These are phyloP conservation scores for Picea abies DNA, from an alignment of 83 land plant genomes.

Conservation along the genomic window DNA sequence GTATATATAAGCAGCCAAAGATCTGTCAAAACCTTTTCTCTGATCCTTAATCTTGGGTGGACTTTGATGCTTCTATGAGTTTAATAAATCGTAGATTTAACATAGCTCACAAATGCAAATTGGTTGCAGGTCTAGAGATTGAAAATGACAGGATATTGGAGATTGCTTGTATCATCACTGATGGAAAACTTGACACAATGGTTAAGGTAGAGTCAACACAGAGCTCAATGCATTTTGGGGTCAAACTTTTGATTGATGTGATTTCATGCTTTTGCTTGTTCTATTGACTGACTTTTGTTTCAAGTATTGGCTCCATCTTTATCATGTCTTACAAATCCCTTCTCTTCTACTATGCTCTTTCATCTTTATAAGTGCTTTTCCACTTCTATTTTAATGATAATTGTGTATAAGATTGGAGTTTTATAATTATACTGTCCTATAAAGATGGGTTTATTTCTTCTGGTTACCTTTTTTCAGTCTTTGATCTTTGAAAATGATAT, in stretches of 20 bases:
- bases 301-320: neutral
- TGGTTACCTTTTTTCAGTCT: neutral
- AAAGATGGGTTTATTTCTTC: neutral
- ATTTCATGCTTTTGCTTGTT: constrained; percentile 9
- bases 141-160: too few relatives aligned
- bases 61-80: neutral
- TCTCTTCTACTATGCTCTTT: neutral
- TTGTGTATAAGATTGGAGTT: neutral
- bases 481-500: neutral
- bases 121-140: constrained; percentile 16
- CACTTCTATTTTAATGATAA: neutral
- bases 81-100: neutral
- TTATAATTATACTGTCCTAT: neutral
- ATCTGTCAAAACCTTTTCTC: neutral
- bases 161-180: too few relatives aligned
- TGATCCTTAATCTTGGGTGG: neutral
- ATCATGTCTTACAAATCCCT: neutral
- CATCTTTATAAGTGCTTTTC: neutral
- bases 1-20: neutral
- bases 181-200: too few relatives aligned
- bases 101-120: neutral
- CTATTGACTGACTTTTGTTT: constrained; percentile 4
- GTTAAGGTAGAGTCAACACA: neutral
- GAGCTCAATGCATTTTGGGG: neutral
- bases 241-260: neutral